phyloP scores from a whole-genome alignment of 1,139 yeast genomes.

The Geotrichum aggregatum region DNA sequence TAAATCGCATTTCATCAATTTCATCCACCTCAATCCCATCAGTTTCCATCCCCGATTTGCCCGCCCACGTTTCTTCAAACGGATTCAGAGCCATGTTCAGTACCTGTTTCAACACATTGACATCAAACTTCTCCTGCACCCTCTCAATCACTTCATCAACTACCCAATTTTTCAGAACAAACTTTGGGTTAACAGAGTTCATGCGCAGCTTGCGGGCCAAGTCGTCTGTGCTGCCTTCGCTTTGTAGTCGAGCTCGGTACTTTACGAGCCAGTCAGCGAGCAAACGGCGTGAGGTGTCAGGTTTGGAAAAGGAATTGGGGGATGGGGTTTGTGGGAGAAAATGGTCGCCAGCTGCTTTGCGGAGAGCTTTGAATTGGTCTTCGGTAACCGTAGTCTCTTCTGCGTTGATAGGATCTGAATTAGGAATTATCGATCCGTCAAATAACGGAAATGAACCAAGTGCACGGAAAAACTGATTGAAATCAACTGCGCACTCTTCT shows the following conservation, averaged over 20 bases:
- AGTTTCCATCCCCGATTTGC: too few species aligned
- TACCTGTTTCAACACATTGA: slow-evolving; percentile 34
- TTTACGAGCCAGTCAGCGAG: slow-evolving; percentile 40
- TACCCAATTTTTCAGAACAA: slow-evolving; percentile 83
- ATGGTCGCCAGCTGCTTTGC: neutral
- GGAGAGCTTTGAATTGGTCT: slow-evolving; percentile 9
- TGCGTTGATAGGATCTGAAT: too few species aligned
- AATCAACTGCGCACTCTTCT: slow-evolving; percentile 63
- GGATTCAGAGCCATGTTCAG: slow-evolving; percentile 39
- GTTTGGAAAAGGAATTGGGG: slow-evolving; percentile 24
- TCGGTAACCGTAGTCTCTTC: too few species aligned
- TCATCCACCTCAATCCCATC: slow-evolving; percentile 30
- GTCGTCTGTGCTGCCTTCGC: slow-evolving; percentile 40
- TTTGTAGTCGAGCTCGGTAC: slow-evolving; percentile 43
- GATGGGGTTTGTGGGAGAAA: slow-evolving; percentile 6
- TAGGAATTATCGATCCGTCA: too few species aligned
- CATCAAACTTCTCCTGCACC: slow-evolving; percentile 30
- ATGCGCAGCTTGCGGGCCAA: slow-evolving; percentile 43
- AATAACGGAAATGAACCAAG: slow-evolving; percentile 47
- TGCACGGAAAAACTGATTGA: slow-evolving; percentile 67
- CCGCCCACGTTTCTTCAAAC: slow-evolving; percentile 38
- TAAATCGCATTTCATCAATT: slow-evolving; percentile 29
- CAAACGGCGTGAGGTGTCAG: slow-evolving; percentile 17
- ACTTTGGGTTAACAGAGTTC: slow-evolving; percentile 60
- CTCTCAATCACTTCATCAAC: slow-evolving; percentile 67